Evolutionary conservation across 208 protist species (phyloP).

Genomic region (Naegleria lovaniensis): DNA sequence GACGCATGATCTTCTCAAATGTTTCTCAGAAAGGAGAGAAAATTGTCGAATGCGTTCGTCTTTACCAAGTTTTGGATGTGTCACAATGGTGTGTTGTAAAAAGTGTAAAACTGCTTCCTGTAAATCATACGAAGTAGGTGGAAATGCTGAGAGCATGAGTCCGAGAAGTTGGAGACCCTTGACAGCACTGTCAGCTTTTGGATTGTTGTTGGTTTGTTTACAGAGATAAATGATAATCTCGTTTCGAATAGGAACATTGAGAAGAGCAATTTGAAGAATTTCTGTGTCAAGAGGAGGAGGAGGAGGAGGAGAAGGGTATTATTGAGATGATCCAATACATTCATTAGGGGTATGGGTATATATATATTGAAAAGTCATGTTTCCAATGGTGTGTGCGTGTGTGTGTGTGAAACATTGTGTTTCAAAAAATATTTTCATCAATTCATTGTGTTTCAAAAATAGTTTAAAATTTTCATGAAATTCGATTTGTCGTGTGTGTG

Average conservation of each 20-base stretch:
- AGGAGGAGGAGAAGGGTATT: too few species aligned
- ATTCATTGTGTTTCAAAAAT: too few species aligned
- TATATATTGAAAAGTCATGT: too few species aligned
- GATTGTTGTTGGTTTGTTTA: neutral
- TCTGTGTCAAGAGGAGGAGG: neutral
- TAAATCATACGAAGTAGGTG: neutral
- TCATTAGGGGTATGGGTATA: too few species aligned
- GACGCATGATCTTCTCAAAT: neutral
- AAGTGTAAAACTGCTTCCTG: neutral
- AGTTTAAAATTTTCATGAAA: too few species aligned
- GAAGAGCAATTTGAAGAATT: neutral
- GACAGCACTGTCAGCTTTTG: neutral
- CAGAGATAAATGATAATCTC: neutral
- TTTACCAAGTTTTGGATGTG: neutral
- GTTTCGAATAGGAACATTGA: neutral
- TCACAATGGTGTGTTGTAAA: neutral
- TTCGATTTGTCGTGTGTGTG: too few species aligned
- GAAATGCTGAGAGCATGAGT: neutral
- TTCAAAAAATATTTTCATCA: too few species aligned
- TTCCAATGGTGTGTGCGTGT: too few species aligned
- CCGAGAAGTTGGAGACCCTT: neutral
- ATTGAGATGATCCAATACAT: too few species aligned
- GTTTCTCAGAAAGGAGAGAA: neutral
- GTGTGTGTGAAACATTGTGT: too few species aligned
- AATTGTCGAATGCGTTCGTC: neutral